Evolutionary conservation across 805 yeast species (phyloP).

Genomic region (Blastobotrys terrestris): DNA sequence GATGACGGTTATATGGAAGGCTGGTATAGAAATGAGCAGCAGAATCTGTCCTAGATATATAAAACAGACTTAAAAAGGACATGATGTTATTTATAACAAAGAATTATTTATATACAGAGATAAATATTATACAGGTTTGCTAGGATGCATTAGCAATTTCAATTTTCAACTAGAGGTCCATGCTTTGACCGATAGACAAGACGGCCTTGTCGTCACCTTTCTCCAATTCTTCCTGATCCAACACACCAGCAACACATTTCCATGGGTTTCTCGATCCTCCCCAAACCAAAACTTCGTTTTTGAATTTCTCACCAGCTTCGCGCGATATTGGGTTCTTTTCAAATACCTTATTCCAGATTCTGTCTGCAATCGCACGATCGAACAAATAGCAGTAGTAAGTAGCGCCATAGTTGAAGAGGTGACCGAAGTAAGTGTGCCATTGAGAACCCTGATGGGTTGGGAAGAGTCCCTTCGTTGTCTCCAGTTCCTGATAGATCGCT

Average conservation of each 20-base stretch:
- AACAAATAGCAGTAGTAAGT: slow-evolving; percentile 87
- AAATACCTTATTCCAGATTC: slow-evolving; percentile 74
- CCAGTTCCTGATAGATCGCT: slow-evolving; percentile 59
- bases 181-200: slow-evolving; percentile 13
- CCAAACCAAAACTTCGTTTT: slow-evolving; percentile 70
- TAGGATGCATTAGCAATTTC: background rate
- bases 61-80: no score
- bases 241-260: slow-evolving; percentile 72
- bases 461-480: slow-evolving; percentile 51
- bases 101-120: background rate
- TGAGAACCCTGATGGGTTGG: slow-evolving; percentile 58
- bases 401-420: slow-evolving; percentile 87
- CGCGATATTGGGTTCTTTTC: slow-evolving; percentile 61
- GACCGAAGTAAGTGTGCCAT: slow-evolving; percentile 95
- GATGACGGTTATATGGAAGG: background rate
- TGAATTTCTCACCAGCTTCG: slow-evolving; percentile 69
- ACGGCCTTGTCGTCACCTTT: slow-evolving; percentile 71
- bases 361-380: slow-evolving; percentile 88
- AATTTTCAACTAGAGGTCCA: background rate
- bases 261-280: slow-evolving; percentile 93
- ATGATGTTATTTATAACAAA: background rate
- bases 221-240: slow-evolving; percentile 54
- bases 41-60: background rate
- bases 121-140: background rate
- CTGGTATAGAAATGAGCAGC: background rate